These are phyloP conservation scores for Colletotrichum costaricense DNA, from an alignment of 2,329 filamentous ascomycete genomes.

Conservation along the genomic window DNA sequence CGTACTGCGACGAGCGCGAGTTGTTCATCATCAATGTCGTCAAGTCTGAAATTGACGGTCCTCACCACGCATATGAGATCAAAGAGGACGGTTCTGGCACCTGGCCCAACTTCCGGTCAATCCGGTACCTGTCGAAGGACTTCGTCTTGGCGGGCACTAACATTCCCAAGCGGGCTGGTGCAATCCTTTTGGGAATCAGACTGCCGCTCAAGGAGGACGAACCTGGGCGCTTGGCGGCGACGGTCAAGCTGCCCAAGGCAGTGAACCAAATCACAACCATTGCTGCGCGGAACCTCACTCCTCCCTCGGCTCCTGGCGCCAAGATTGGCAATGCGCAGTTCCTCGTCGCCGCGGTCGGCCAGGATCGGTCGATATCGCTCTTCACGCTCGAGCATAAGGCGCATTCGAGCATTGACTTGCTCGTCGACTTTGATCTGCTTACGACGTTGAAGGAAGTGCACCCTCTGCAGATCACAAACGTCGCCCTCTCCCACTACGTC, in stretches of 20 bases:
- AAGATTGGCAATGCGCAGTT: slow-evolving; percentile 77
- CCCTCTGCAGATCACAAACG: slow-evolving; percentile 66
- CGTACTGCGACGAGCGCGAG: slow-evolving; percentile 82
- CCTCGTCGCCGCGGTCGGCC: slow-evolving; percentile 82
- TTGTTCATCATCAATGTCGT: slow-evolving; percentile 72
- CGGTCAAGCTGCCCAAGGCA: slow-evolving; percentile 69
- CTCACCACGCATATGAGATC: slow-evolving; percentile 67
- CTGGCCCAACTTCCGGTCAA: slow-evolving; percentile 65
- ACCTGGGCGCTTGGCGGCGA: slow-evolving; percentile 62
- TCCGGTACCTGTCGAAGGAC: slow-evolving; percentile 68
- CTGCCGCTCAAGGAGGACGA: slow-evolving; percentile 51
- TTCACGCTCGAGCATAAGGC: slow-evolving; percentile 79
- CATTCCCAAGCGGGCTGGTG: slow-evolving; percentile 67
- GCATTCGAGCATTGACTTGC: slow-evolving; percentile 57
- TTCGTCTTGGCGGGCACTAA: slow-evolving; percentile 70
- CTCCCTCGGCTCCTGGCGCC: slow-evolving; percentile 59
- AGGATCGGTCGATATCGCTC: slow-evolving; percentile 82
- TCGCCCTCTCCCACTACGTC: slow-evolving; percentile 68
- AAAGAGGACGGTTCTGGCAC: slow-evolving; percentile 56
- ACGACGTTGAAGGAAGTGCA: slow-evolving; percentile 66
- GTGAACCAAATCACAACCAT: slow-evolving; percentile 83
- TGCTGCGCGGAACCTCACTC: slow-evolving; percentile 77
- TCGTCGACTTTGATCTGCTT: slow-evolving; percentile 64
- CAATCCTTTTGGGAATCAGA: slow-evolving; percentile 67
- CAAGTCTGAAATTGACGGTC: slow-evolving; percentile 56